Percentiles rank a stretch among this genome's conserved stretches.
Evolutionary conservation across 129 eudicot genomes (phyloP).

Genomic region (Mikania micrantha): DNA sequence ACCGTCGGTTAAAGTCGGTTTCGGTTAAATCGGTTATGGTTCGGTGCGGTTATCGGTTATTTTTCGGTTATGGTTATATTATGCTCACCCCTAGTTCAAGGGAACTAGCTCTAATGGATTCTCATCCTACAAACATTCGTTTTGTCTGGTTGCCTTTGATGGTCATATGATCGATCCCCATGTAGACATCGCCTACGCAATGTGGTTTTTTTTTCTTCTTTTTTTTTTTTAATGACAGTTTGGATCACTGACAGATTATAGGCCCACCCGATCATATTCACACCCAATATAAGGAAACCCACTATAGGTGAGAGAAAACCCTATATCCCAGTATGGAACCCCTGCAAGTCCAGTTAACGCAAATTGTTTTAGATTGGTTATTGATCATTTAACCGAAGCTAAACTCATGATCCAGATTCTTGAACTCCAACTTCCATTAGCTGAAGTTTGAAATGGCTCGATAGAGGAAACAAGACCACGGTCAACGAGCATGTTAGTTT

Average conservation of each 20-base stretch:
- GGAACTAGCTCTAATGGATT: slow-evolving; percentile 19
- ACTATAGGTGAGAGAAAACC: no score
- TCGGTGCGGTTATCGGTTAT: no score
- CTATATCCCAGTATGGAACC: no score
- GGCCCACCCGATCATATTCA: no score
- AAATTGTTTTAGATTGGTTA: slow-evolving; percentile 20
- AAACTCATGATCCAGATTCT: slow-evolving; percentile 30
- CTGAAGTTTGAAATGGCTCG: slow-evolving; percentile 34
- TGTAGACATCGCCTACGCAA: slow-evolving; percentile 47
- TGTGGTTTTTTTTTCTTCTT: no score
- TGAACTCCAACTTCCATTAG: slow-evolving; percentile 34
- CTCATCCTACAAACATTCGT: slow-evolving; percentile 28
- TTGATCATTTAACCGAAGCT: slow-evolving; percentile 22
- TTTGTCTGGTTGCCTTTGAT: slow-evolving; percentile 37
- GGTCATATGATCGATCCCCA: slow-evolving; percentile 49
- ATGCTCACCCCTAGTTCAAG: no score
- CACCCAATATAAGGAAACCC: no score
- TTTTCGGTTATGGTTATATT: no score
- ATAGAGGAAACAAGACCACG: slow-evolving; percentile 52
- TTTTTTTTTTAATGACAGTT: no score
- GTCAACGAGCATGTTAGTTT: slow-evolving; percentile 23
- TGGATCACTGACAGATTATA: no score
- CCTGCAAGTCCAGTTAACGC: slow-evolving; percentile 39
- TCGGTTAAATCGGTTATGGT: no score
- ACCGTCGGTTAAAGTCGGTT: no score